Evolutionary conservation across 2,329 filamentous ascomycete genomes (phyloP).

Genomic region (Nothophoma quercina): DNA sequence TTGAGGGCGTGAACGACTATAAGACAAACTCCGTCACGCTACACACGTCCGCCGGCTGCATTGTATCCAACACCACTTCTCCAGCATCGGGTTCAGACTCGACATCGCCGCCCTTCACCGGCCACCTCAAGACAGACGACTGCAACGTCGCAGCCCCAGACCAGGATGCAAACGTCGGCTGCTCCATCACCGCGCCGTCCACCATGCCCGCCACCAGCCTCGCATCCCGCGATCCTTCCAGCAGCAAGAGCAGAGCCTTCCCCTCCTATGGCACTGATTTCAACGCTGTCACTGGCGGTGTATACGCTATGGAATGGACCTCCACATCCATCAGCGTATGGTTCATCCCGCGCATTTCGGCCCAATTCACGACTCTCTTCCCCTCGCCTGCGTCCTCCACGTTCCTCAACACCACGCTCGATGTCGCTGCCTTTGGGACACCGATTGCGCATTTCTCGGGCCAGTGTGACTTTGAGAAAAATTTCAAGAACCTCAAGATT

Average conservation of each 20-base stretch:
- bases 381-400: constrained; percentile 1
- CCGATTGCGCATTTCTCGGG: constrained; percentile 52
- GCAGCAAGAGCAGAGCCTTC: constrained; percentile 43
- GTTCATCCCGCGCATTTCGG: constrained; percentile 47
- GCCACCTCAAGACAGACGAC: constrained; percentile 54
- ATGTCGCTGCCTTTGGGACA: constrained; percentile 31
- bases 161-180: background rate
- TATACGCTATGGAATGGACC: constrained; percentile 53
- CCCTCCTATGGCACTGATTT: constrained; percentile 45
- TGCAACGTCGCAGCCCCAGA: constrained; percentile 39
- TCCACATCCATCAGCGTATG: constrained; percentile 51
- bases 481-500: constrained; percentile 41
- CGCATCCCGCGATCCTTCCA: background rate
- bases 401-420: constrained; percentile 9
- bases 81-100: background rate
- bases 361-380: constrained; percentile 28
- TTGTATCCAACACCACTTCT: constrained; percentile 27
- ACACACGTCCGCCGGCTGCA: constrained; percentile 40
- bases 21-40: constrained; percentile 39
- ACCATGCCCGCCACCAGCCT: constrained; percentile 24
- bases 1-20: constrained; percentile 47
- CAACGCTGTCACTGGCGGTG: constrained; percentile 47
- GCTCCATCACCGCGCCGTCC: constrained; percentile 37
- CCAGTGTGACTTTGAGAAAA: constrained; percentile 55
- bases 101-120: constrained; percentile 45